Percentiles rank a stretch among this genome's conserved stretches.
phyloP scores from a whole-genome alignment of 768 basidiomycete genomes.

The Ramaria sp. region DNA sequence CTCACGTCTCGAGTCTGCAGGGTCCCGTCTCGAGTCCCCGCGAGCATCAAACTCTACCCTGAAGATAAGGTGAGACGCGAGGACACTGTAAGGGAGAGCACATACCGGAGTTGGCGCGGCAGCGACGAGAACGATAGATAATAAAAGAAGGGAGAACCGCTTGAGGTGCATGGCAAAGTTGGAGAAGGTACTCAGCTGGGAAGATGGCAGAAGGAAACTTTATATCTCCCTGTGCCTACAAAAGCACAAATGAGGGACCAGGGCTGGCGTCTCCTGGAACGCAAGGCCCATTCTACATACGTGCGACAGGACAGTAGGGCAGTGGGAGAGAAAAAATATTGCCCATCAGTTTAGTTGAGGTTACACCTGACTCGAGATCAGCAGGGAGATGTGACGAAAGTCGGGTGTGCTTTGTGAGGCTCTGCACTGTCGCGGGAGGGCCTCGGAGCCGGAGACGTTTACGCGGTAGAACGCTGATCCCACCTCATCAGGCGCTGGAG shows the following conservation, averaged over 20 bases:
- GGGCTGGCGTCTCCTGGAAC: constrained; percentile 54
- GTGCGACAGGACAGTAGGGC: too few relatives aligned
- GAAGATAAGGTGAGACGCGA: not conserved
- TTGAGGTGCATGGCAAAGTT: not conserved
- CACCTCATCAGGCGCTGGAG: not conserved
- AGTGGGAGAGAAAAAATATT: too few relatives aligned
- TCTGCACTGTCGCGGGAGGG: not conserved
- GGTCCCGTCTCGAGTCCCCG: not conserved
- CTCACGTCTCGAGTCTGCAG: not conserved
- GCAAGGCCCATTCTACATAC: constrained; percentile 27
- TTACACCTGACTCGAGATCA: constrained; percentile 36
- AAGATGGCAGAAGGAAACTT: not conserved
- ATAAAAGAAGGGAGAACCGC: not conserved
- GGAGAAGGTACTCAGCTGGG: not conserved
- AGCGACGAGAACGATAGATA: not conserved
- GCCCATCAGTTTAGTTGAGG: too few relatives aligned
- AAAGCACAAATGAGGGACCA: not conserved
- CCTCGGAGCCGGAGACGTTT: not conserved
- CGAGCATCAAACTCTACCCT: not conserved
- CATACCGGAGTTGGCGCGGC: not conserved
- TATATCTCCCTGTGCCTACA: not conserved
- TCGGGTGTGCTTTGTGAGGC: constrained; percentile 11
- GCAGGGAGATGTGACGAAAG: constrained; percentile 37
- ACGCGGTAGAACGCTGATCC: not conserved
- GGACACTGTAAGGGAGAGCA: not conserved